Percentiles rank a stretch among this genome's conserved stretches.
Conservation (phyloP, 768 basidiomycete genomes). For the Suillus plorans region DNA sequence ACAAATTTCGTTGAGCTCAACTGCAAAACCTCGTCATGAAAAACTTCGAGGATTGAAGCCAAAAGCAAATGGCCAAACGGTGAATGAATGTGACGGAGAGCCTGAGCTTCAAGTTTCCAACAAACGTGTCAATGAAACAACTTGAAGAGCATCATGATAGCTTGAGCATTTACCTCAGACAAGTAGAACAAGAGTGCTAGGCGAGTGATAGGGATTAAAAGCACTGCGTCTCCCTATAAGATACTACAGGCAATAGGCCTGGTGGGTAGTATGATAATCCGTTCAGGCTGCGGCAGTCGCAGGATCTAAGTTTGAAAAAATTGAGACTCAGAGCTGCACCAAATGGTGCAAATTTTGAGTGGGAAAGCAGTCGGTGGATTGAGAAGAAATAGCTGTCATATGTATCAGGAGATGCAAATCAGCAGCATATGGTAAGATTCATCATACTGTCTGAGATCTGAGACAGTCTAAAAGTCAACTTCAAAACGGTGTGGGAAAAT, state of each 20-base stretch:
- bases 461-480: too few species aligned
- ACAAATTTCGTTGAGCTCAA: conserved; percentile 39
- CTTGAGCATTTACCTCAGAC: neutral
- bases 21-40: conserved; percentile 47
- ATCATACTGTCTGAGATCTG: too few species aligned
- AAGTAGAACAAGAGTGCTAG: neutral
- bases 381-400: neutral
- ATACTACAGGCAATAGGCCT: neutral
- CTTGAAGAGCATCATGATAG: neutral
- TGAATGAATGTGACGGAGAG: conserved; percentile 42
- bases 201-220: neutral
- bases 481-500: too few species aligned
- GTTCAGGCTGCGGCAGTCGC: neutral
- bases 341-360: neutral
- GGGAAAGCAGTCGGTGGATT: neutral
- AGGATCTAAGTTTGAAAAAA: neutral
- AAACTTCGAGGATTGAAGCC: conserved; percentile 42
- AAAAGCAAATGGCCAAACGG: conserved; percentile 45
- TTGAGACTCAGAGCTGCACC: neutral
- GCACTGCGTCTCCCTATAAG: neutral
- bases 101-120: conserved; percentile 27
- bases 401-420: too few species aligned
- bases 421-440: too few species aligned
- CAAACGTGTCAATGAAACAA: conserved; percentile 2
- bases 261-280: too few species aligned